Base-by-base conservation (phyloP, 2,329 filamentous ascomycete genomes). In the Penicillium italicum region DNA sequence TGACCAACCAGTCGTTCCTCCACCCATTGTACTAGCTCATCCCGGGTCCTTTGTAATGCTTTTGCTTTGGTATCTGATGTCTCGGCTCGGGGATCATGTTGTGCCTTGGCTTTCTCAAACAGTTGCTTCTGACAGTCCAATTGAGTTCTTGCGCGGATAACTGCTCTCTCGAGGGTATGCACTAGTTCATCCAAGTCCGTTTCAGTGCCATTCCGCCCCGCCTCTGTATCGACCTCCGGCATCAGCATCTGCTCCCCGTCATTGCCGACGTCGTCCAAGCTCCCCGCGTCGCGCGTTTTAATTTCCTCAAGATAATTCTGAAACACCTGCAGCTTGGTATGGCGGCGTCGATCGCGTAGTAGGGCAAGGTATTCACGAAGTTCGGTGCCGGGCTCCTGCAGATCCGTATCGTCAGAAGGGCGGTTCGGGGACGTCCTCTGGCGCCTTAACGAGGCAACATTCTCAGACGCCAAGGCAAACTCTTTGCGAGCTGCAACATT, bases 21-120 rank as follows among this genome's bases (percentile, higher is more conserved):
- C 7, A 82, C 73, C 80, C 80, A 82, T 42, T 75, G 70, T 5
- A 81, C 73, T 41, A 82, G 67, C 56, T 80, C 78, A 55, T 80
- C 73, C 42, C 79, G 73, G 12, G 77, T 79, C 36, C 68, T 67
- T 48, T 76, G 70, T 26, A 82, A 66, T 4, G 77, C 77, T 45
- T 61, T 58, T 0, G 75, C 49, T 55, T 65, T 73, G 8, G 57
- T 54, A 18, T 57, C 58, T 4, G 65, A 44, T 18, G 44, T 50
- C 14, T 50, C 41, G 6, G 24, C 48, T 12, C 50, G 56, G 24
- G 60, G 56, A 30, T 60, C 62, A 40, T 63, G 61, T 22, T 56
- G 62, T 16, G 66, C 61, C 47, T 71, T 72, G 38, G 70, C 38
- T 42, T 71, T 65, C 24, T 70, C 67, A 3, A 76, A 65, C 6